phyloP scores from a whole-genome alignment of 2,329 filamentous ascomycete species.

The Xylaria arbuscula region DNA sequence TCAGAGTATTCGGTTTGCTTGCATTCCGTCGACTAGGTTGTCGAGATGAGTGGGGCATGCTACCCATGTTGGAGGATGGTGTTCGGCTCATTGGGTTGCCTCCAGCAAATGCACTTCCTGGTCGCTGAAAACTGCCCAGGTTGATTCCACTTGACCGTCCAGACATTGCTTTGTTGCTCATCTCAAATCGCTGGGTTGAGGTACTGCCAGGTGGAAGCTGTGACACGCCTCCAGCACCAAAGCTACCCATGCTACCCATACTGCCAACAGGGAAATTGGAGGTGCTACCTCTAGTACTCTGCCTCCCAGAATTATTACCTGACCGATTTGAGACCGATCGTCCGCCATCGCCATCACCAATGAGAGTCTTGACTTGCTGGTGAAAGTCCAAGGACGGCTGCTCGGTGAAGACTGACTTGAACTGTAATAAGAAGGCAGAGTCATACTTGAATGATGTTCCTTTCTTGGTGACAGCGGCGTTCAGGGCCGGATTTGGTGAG shows the following conservation, averaged over 20 bases:
- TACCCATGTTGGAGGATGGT: constrained; percentile 67
- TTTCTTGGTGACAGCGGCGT: constrained; percentile 81
- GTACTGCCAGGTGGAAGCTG: constrained; percentile 78
- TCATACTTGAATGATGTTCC: constrained; percentile 92
- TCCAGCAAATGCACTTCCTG: constrained; percentile 72
- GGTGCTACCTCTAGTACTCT: constrained; percentile 63
- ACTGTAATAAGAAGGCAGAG: constrained; percentile 93
- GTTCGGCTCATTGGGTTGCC: constrained; percentile 73
- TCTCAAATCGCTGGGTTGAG: constrained; percentile 79
- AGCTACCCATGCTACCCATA: constrained; percentile 79
- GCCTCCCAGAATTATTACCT: constrained; percentile 61
- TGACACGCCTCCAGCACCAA: constrained; percentile 58
- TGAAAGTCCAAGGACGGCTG: constrained; percentile 96
- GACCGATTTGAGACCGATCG: constrained; percentile 73
- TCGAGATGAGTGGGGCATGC: constrained; percentile 77
- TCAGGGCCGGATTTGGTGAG: constrained; percentile 92
- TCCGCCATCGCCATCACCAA: constrained; percentile 78
- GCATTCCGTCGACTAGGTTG: constrained; percentile 71
- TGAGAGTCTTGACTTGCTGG: constrained; percentile 83
- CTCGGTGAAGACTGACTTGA: constrained; percentile 95
- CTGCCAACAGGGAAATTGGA: constrained; percentile 74
- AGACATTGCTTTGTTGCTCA: constrained; percentile 64
- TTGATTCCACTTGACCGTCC: constrained; percentile 58
- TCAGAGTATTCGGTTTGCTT: constrained; percentile 71
- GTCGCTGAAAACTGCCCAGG: constrained; percentile 69